These are phyloP conservation scores for Lachnum nothofagi DNA, from an alignment of 2,329 filamentous ascomycete genomes.

Conservation along the genomic window DNA sequence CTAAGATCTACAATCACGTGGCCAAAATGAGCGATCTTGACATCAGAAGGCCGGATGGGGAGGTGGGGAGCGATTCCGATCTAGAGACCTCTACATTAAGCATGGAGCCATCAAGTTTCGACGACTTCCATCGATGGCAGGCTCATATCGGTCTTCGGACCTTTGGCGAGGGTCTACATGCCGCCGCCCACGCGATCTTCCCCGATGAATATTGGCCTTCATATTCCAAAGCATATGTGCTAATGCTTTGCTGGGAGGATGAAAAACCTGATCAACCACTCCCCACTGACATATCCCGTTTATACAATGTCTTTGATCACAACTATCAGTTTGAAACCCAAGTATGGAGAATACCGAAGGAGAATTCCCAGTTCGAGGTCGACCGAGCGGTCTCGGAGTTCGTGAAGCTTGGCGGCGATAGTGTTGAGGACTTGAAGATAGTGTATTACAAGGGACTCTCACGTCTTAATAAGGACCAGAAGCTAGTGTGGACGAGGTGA, in stretches of 20 bases:
- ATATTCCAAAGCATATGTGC: conserved; percentile 22
- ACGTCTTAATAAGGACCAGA: conserved; percentile 7
- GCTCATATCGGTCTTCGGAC: conserved; percentile 18
- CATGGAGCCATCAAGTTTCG: conserved; percentile 2
- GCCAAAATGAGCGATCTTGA: conserved; percentile 1
- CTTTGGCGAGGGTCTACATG: conserved; percentile 21
- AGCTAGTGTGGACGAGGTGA: conserved; percentile 21
- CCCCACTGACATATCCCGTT: conserved; percentile 12
- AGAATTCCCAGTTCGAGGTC: conserved; percentile 9
- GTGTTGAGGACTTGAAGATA: conserved; percentile 22
- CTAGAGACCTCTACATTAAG: neutral
- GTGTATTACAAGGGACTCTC: conserved; percentile 23
- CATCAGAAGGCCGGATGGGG: conserved; percentile 1
- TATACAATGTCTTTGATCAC: conserved; percentile 20
- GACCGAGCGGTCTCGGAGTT: conserved; percentile 18
- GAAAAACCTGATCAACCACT: conserved; percentile 12
- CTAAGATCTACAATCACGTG: conserved; percentile 2
- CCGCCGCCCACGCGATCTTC: conserved; percentile 22
- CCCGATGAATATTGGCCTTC: conserved; percentile 10
- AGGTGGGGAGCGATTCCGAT: conserved; percentile 5
- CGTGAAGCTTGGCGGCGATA: conserved; percentile 12
- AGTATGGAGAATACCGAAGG: conserved; percentile 19
- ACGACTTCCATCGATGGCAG: conserved; percentile 19
- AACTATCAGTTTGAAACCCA: conserved; percentile 22
- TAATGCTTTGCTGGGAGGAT: conserved; percentile 22